Evolutionary conservation across 1,284 basidiomycete species (phyloP).

Genomic region (Melampsora larici-populina): DNA sequence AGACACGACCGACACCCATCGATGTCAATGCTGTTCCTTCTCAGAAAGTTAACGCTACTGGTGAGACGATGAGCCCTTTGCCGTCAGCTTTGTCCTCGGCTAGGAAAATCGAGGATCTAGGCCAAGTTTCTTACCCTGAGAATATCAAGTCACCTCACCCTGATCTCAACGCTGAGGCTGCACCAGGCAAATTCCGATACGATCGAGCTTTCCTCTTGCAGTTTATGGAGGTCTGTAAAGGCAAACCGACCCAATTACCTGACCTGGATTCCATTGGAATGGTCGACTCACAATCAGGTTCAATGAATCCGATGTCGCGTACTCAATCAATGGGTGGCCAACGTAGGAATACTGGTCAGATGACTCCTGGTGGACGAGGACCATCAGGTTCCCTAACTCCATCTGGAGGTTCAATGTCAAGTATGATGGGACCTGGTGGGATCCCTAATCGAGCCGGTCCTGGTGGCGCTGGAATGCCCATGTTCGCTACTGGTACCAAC

Average conservation of each 20-base stretch:
- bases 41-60: not conserved
- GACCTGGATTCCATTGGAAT: constrained; percentile 83
- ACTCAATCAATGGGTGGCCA: constrained; percentile 39
- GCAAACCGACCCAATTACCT: constrained; percentile 86
- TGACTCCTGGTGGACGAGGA: constrained; percentile 21
- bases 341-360: constrained; percentile 20
- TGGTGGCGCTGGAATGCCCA: constrained; percentile 25
- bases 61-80: constrained; percentile 25
- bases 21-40: constrained; percentile 37
- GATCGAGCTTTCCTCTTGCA: constrained; percentile 96
- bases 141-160: constrained; percentile 76
- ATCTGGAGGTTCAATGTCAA: constrained; percentile 21
- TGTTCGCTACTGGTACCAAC: constrained; percentile 20
- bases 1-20: constrained; percentile 33
- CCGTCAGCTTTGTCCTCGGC: constrained; percentile 55
- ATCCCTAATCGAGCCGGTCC: constrained; percentile 24
- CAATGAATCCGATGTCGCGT: constrained; percentile 31
- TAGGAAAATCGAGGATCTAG: constrained; percentile 76
- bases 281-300: constrained; percentile 43
- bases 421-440: constrained; percentile 30
- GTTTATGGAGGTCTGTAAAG: constrained; percentile 92
- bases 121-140: constrained; percentile 74
- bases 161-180: constrained; percentile 76
- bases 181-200: constrained; percentile 89
- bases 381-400: constrained; percentile 38